A percentile compares a stretch with the other conserved stretches of the same genome.
These are phyloP conservation scores for Ceratocystis alfenasii DNA, from an alignment of 2,329 filamentous ascomycete genomes.

Conservation along the genomic window DNA sequence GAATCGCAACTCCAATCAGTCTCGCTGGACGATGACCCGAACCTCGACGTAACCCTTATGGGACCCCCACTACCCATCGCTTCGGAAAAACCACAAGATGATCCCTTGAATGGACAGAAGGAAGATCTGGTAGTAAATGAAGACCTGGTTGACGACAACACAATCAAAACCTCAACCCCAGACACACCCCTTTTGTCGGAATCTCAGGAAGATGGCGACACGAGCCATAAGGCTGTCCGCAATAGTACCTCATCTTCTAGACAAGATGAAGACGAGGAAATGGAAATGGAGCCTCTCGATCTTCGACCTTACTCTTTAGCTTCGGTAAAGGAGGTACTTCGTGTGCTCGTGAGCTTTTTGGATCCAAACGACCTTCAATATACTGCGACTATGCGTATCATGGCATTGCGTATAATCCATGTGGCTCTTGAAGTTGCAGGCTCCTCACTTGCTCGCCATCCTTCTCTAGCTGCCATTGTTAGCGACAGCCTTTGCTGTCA, in stretches of 20 bases:
- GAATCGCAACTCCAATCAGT: slow-evolving; percentile 57
- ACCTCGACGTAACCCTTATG: slow-evolving; percentile 71
- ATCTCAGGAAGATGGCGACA: no score
- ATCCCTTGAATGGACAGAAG: background rate
- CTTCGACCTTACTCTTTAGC: slow-evolving; percentile 86
- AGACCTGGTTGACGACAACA: background rate
- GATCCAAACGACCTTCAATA: slow-evolving; percentile 88
- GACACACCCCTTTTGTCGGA: no score
- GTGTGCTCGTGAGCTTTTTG: slow-evolving; percentile 83
- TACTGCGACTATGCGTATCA: slow-evolving; percentile 89
- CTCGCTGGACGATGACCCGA: slow-evolving; percentile 54
- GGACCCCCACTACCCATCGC: slow-evolving; percentile 32
- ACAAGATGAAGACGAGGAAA: slow-evolving; percentile 23
- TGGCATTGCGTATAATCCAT: slow-evolving; percentile 94
- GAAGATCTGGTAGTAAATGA: background rate
- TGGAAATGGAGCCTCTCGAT: slow-evolving; percentile 36
- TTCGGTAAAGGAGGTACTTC: slow-evolving; percentile 86
- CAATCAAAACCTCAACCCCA: background rate
- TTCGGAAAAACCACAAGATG: slow-evolving; percentile 9
- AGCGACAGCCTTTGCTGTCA: slow-evolving; percentile 89
- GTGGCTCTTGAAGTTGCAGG: slow-evolving; percentile 93
- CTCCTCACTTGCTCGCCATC: slow-evolving; percentile 86
- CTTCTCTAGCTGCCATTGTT: slow-evolving; percentile 72
- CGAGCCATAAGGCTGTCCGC: background rate
- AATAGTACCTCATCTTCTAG: background rate